These are phyloP conservation scores for Mucor indicus DNA, from an alignment of 371 early-diverging fungal species.

Conservation along the genomic window DNA sequence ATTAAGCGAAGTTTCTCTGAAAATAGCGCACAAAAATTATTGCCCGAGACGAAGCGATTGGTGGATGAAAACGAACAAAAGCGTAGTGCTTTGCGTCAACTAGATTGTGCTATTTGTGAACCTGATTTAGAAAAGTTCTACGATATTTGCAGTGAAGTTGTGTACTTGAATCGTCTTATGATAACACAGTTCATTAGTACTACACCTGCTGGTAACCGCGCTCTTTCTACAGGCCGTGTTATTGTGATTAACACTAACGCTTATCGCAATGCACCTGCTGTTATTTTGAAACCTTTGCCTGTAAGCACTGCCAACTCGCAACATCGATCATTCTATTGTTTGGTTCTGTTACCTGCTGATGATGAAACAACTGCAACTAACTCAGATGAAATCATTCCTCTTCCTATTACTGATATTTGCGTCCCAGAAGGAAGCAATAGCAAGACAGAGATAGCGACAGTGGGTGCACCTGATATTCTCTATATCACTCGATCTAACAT, in stretches of 20 bases:
- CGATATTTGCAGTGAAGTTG: slow-evolving; percentile 58
- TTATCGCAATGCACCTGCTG: slow-evolving; percentile 66
- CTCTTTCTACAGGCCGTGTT: slow-evolving; percentile 67
- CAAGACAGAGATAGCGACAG: slow-evolving; percentile 45
- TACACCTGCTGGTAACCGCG: slow-evolving; percentile 63
- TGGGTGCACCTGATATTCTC: slow-evolving; percentile 64
- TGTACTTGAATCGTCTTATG: slow-evolving; percentile 57
- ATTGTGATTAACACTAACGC: slow-evolving; percentile 70
- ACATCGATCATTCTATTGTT: slow-evolving; percentile 49
- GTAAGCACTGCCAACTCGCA: slow-evolving; percentile 19
- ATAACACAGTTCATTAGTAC: slow-evolving; percentile 56
- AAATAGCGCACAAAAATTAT: slow-evolving; percentile 72
- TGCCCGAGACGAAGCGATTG: slow-evolving; percentile 72
- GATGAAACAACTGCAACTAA: slow-evolving; percentile 9
- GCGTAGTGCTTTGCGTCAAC: slow-evolving; percentile 55
- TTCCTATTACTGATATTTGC: slow-evolving; percentile 64
- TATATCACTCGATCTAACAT: slow-evolving; percentile 55
- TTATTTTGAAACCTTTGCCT: slow-evolving; percentile 56
- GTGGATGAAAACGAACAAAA: slow-evolving; percentile 60
- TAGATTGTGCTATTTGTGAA: slow-evolving; percentile 85
- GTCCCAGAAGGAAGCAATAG: slow-evolving; percentile 45
- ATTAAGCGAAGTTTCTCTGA: slow-evolving; percentile 98
- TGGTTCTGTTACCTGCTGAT: slow-evolving; percentile 37
- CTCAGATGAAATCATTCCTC: slow-evolving; percentile 41
- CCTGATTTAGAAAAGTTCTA: slow-evolving; percentile 75